Evolutionary conservation across 306 rosid species (phyloP).

Genomic region (Psophocarpus tetragonolobus): DNA sequence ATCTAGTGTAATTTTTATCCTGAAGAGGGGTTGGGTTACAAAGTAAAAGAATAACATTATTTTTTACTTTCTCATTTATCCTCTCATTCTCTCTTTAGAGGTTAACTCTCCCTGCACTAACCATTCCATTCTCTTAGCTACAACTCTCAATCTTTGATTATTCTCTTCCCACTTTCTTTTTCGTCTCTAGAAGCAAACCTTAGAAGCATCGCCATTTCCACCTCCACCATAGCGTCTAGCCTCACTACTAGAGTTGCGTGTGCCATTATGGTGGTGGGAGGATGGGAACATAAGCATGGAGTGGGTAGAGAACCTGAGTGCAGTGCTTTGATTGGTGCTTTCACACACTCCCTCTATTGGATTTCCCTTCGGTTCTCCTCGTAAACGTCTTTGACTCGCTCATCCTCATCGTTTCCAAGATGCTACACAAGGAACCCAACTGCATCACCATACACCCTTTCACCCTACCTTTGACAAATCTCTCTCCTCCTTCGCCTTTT

Average conservation of each 20-base stretch:
- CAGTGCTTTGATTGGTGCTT: conserved; percentile 75
- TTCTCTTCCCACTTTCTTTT: too few relatives aligned
- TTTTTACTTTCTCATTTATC: too few relatives aligned
- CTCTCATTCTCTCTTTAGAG: too few relatives aligned
- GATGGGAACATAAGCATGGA: conserved; percentile 50
- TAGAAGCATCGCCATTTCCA: background rate
- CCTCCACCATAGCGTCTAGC: too few relatives aligned
- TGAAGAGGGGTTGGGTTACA: too few relatives aligned
- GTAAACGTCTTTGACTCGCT: conserved; percentile 66
- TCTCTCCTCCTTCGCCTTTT: conserved; percentile 20
- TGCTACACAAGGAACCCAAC: conserved; percentile 84
- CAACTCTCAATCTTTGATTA: too few relatives aligned
- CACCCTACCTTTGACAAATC: conserved; percentile 24
- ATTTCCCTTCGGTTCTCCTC: conserved; percentile 61
- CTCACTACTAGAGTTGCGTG: conserved; percentile 35
- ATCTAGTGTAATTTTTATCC: too few relatives aligned
- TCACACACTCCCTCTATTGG: conserved; percentile 51
- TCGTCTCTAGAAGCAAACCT: too few relatives aligned
- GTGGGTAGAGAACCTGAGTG: conserved; percentile 63
- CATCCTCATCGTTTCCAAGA: conserved; percentile 73
- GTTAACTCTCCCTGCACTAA: too few relatives aligned
- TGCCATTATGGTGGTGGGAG: conserved; percentile 68
- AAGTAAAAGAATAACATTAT: too few relatives aligned
- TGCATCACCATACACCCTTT: conserved; percentile 57
- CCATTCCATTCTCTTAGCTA: too few relatives aligned